Conservation (phyloP, 805 yeast species). For the Nakazawaea anatomiae region DNA sequence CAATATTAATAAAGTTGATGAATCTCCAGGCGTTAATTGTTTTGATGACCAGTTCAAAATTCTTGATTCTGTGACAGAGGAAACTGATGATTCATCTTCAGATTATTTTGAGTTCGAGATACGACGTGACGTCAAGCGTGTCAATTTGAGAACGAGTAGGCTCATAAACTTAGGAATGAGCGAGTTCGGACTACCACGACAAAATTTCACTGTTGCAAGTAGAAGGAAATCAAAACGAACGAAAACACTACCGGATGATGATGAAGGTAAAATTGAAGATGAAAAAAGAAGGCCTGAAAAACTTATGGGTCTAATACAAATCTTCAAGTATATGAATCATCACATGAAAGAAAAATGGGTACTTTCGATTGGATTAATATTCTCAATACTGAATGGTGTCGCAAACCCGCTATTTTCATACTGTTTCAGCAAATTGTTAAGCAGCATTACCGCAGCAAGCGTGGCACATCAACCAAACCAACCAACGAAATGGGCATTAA, state of each 20-base stretch:
- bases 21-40: background rate
- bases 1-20: slow-evolving; percentile 6
- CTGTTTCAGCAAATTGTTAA: slow-evolving; percentile 63
- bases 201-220: background rate
- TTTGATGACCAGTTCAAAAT: background rate
- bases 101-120: background rate
- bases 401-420: slow-evolving; percentile 75
- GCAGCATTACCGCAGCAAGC: slow-evolving; percentile 50
- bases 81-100: background rate
- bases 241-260: background rate
- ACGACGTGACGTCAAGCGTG: background rate
- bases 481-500: slow-evolving; percentile 59
- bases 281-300: slow-evolving; percentile 11
- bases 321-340: slow-evolving; percentile 23
- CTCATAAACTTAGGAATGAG: background rate
- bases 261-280: slow-evolving; percentile 1
- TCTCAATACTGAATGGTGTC: slow-evolving; percentile 53
- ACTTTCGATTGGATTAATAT: slow-evolving; percentile 43
- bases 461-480: slow-evolving; percentile 23
- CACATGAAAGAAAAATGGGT: slow-evolving; percentile 20
- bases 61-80: background rate
- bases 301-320: slow-evolving; percentile 20
- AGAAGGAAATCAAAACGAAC: background rate
- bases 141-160: background rate
- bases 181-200: background rate